Evolutionary conservation across 2,329 filamentous ascomycete genomes (phyloP).

Genomic region (Monilinia aucupariae): DNA sequence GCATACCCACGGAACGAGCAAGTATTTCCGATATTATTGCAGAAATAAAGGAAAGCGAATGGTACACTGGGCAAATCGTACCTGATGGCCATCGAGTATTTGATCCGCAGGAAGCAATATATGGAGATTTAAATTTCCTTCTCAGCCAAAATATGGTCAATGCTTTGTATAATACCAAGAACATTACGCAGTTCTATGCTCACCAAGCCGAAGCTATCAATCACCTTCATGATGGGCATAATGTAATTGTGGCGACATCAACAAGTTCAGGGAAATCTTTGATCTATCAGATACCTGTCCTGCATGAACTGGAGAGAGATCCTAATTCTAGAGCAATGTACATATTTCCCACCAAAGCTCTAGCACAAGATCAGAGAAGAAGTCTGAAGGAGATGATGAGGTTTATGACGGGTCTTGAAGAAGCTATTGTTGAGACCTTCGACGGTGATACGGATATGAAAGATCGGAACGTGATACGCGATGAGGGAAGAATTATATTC

Average conservation of each 20-base stretch:
- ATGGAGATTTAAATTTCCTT: slow-evolving; percentile 77
- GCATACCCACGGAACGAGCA: slow-evolving; percentile 75
- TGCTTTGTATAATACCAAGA: slow-evolving; percentile 85
- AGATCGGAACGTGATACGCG: slow-evolving; percentile 72
- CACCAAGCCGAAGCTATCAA: slow-evolving; percentile 96
- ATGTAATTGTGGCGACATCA: slow-evolving; percentile 90
- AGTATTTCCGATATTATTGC: slow-evolving; percentile 77
- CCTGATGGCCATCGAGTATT: slow-evolving; percentile 89
- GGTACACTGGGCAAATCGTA: slow-evolving; percentile 91
- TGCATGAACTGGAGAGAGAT: slow-evolving; percentile 80
- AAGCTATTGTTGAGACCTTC: slow-evolving; percentile 81
- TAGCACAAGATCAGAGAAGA: slow-evolving; percentile 88
- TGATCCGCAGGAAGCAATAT: slow-evolving; percentile 74
- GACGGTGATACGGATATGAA: slow-evolving; percentile 89
- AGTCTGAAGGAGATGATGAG: slow-evolving; percentile 79
- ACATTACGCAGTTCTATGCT: slow-evolving; percentile 79
- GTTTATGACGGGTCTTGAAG: slow-evolving; percentile 72
- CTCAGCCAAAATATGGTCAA: slow-evolving; percentile 93
- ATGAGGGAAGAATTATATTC: slow-evolving; percentile 88
- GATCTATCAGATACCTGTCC: slow-evolving; percentile 93
- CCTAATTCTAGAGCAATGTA: slow-evolving; percentile 80
- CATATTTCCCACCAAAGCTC: slow-evolving; percentile 94
- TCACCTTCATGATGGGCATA: slow-evolving; percentile 69
- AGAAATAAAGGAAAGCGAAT: slow-evolving; percentile 74
- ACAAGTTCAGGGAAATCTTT: slow-evolving; percentile 95